Base-by-base conservation (phyloP, 306 rosid species). In the Dalbergia oliveri region DNA sequence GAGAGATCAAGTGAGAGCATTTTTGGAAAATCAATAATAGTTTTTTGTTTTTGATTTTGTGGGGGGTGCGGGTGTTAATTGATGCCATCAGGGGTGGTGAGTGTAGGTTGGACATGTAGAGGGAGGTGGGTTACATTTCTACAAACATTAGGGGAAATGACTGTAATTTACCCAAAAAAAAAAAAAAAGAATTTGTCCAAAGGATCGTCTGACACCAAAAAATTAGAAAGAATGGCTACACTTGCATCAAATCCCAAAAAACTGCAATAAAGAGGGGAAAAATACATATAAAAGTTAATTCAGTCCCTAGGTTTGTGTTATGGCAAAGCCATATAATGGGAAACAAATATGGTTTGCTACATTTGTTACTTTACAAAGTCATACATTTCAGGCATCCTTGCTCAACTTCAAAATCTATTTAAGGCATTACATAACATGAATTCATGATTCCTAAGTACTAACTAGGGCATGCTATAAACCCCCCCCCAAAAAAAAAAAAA, bases 381-480 rank as follows among this genome's bases (percentile, higher is more conserved):
- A 10, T 11, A 26, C 34, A 58, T 34, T 76, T 26, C 41, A 45
- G 80, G 63, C 44, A 33, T 3, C 21, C 8, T 76, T 76, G 34
- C 70, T 60, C 59, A 61, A 54, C 49, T 26, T 58, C 64, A 33
- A 44, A 58, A 37, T 76, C 41, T 66, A 50, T 72, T 83, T 57
- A 33, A 59, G 66, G 72, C 65, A 76, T 5, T n/a, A 13, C 33
- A 26, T 26, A 26, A 2, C 31, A 5, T 19, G 9, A 59, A 45
- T 65, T 72, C 81, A 61, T 41, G 57, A 71, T 64, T 23, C 41
- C 13, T 19, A 72, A 57, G 57, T 21, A 21, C 23, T 21, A 21
- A 26, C 31, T 39, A 21, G 72, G 47, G 56, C 31, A 57, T 69
- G 59, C 18, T 26, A 26, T 26, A 2, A 26, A 26, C 1, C 31